Evolutionary conservation across 345 rosid genomes (phyloP).

Genomic region (Populus alba): DNA sequence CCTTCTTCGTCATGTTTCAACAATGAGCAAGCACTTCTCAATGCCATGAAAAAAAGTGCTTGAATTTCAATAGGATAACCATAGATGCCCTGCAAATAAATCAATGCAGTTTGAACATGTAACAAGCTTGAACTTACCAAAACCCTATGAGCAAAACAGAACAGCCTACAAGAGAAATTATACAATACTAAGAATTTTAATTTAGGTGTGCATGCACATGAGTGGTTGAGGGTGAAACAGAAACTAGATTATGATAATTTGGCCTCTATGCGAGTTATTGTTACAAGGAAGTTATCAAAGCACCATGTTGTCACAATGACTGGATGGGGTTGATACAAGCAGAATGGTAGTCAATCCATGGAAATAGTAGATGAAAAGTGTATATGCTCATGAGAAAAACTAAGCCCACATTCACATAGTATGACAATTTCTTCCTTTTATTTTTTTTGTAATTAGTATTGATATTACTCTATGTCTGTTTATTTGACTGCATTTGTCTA

Average conservation of each 20-base stretch:
- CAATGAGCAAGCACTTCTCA: conserved; percentile 56
- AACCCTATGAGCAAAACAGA: neutral
- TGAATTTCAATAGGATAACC: conserved; percentile 85
- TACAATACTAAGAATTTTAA: neutral
- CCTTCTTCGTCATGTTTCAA: conserved; percentile 55
- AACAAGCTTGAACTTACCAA: neutral
- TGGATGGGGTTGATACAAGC: neutral
- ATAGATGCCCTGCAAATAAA: conserved; percentile 59
- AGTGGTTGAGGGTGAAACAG: neutral
- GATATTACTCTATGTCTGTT: neutral
- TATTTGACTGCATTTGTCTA: neutral
- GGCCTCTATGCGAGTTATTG: neutral
- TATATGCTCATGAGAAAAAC: neutral
- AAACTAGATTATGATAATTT: neutral
- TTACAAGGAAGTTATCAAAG: neutral
- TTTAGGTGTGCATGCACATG: neutral
- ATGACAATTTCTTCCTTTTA: neutral
- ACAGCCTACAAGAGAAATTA: neutral
- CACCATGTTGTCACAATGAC: neutral
- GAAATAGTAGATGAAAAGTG: neutral
- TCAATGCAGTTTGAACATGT: neutral
- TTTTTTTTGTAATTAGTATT: neutral
- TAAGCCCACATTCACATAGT: neutral
- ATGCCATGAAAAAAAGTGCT: conserved; percentile 81
- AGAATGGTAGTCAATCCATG: neutral